phyloP scores from a whole-genome alignment of 2,329 filamentous ascomycete species.

The Graphium sp. region DNA sequence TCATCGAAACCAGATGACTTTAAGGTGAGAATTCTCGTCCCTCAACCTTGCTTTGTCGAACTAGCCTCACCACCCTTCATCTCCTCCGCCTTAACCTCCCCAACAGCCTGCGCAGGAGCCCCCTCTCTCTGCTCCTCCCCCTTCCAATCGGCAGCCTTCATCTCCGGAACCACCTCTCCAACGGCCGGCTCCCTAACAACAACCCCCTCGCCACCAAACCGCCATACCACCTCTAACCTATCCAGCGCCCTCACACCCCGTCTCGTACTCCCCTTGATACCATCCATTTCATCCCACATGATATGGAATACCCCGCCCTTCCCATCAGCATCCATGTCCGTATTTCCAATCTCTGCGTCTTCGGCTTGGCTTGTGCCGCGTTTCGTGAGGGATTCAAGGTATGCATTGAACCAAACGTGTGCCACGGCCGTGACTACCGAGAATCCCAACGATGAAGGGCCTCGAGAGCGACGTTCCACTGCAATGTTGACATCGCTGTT shows the following conservation, averaged over 20 bases:
- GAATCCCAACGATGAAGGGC: constrained; percentile 58
- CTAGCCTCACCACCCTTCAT: constrained; percentile 14
- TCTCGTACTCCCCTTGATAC: constrained; percentile 74
- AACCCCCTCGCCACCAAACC: constrained; percentile 18
- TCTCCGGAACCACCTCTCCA: constrained; percentile 54
- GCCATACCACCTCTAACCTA: constrained; percentile 73
- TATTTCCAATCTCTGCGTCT: no score
- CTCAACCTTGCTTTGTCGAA: constrained; percentile 6
- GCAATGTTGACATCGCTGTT: constrained; percentile 83
- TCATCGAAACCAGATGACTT: no score
- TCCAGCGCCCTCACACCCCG: constrained; percentile 77
- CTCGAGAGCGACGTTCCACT: constrained; percentile 71
- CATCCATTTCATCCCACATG: constrained; percentile 61
- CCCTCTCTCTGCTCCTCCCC: constrained; percentile 32
- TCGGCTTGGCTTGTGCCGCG: constrained; percentile 46
- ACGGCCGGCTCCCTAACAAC: constrained; percentile 44
- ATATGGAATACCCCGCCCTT: constrained; percentile 47
- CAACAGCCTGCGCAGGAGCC: constrained; percentile 17
- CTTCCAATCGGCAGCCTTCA: constrained; percentile 58
- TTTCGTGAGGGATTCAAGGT: constrained; percentile 73
- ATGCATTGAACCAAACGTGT: constrained; percentile 94
- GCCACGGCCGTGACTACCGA: constrained; percentile 88
- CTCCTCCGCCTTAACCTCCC: constrained; percentile 33
- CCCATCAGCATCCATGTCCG: no score
- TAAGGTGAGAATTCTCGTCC: constrained; percentile 7